Evolutionary conservation across 1,284 basidiomycete genomes (phyloP).

Genomic region (Marasmius oreades): DNA sequence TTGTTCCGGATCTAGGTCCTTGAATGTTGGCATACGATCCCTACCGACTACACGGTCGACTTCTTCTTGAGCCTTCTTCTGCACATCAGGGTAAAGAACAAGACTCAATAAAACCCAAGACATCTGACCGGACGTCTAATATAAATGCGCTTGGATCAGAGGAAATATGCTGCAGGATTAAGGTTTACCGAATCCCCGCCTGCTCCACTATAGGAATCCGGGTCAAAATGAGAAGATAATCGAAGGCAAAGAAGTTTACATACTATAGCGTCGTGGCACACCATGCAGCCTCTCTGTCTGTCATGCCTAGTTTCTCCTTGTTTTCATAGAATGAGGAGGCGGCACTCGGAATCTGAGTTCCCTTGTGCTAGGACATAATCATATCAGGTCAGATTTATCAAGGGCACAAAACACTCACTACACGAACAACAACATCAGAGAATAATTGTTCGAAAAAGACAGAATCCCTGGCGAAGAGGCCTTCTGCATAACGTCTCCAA

Average conservation of each 20-base stretch:
- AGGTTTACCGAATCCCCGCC: conserved; percentile 15
- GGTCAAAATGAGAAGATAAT: neutral
- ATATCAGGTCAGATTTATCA: neutral
- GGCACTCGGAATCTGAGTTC: conserved; percentile 1
- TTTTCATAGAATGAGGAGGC: conserved; percentile 1
- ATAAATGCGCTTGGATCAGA: neutral
- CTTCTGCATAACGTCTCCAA: conserved; percentile 16
- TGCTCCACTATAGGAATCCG: conserved; percentile 8
- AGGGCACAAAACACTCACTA: neutral
- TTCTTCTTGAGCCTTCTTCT: conserved; percentile 4
- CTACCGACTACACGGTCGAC: conserved; percentile 1
- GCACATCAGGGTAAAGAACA: conserved; percentile 14
- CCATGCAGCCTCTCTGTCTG: conserved; percentile 5
- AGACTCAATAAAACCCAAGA: conserved; percentile 18
- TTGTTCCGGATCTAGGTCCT: conserved; percentile 1
- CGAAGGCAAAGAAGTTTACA: neutral
- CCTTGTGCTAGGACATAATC: neutral
- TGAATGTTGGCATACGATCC: conserved; percentile 1
- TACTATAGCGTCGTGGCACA: conserved; percentile 3
- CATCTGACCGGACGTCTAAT: conserved; percentile 12
- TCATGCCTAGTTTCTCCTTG: neutral
- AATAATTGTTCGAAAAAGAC: conserved; percentile 12
- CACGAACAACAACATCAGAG: conserved; percentile 3
- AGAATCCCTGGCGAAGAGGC: conserved; percentile 9
- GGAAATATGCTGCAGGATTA: neutral